These are phyloP conservation scores for Cupressus sempervirens DNA, from an alignment of 75 land plant genomes.

Conservation along the genomic window DNA sequence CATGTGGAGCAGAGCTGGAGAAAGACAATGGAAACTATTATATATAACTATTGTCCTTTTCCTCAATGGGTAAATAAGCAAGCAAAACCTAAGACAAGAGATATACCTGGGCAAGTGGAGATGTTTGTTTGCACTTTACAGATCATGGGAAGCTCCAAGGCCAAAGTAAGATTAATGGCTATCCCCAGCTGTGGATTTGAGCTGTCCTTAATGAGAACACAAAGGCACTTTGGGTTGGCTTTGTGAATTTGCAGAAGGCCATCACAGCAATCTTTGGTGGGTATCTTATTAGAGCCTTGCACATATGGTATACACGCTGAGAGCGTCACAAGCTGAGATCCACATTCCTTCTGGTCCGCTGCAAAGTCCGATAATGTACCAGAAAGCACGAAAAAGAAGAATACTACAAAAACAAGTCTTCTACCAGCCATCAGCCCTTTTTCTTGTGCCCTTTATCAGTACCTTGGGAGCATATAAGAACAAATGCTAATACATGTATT, in stretches of 20 bases:
- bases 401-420: background rate
- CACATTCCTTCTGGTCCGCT: conserved; percentile 39
- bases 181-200: conserved; percentile 36
- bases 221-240: conserved; percentile 36
- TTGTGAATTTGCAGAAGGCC: conserved; percentile 19
- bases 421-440: background rate
- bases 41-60: background rate
- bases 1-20: conserved; percentile 27
- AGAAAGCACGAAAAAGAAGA: background rate
- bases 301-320: conserved; percentile 40
- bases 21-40: background rate
- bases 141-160: conserved; percentile 30
- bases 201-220: conserved; percentile 46
- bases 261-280: conserved; percentile 36
- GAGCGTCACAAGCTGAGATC: conserved; percentile 26
- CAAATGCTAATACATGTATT: background rate
- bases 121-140: conserved; percentile 38
- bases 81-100: background rate
- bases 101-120: conserved; percentile 44
- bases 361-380: background rate
- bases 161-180: conserved; percentile 41
- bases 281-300: conserved; percentile 31
- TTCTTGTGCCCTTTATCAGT: background rate
- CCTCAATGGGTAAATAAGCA: background rate
- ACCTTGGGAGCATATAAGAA: background rate